Conservation (phyloP, 2,329 filamentous ascomycete genomes). For the Cladophialophora exuberans region DNA sequence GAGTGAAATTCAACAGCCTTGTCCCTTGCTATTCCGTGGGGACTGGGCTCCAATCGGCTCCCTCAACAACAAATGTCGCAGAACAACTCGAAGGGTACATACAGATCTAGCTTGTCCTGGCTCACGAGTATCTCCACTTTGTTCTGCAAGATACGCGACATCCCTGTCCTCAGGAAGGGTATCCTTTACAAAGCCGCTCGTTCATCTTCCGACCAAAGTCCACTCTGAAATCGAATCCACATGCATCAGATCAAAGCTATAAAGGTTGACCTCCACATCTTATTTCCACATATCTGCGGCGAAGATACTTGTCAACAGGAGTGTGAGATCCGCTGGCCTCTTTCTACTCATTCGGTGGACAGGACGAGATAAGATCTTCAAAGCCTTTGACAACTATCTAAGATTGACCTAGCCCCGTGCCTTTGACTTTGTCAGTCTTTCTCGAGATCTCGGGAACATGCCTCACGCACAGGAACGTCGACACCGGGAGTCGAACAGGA, state of each 20-base stretch:
- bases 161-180: background rate
- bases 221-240: conserved; percentile 2
- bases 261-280: conserved; percentile 26
- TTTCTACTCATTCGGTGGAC: conserved; percentile 17
- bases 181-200: background rate
- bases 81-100: background rate
- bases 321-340: conserved; percentile 25
- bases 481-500: conserved; percentile 15
- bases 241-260: conserved; percentile 30
- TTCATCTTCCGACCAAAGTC: background rate
- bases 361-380: conserved; percentile 5
- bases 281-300: conserved; percentile 25
- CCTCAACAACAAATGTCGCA: background rate
- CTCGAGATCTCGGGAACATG: conserved; percentile 10
- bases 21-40: background rate
- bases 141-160: conserved; percentile 6
- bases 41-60: background rate
- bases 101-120: background rate
- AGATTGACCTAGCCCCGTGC: conserved; percentile 6
- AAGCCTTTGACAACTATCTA: background rate
- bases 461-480: conserved; percentile 21
- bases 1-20: background rate
- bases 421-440: background rate
- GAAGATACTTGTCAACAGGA: conserved; percentile 29
- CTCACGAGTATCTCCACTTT: background rate